Conservation (phyloP, 1,284 basidiomycete species). For the Ganoderma lucidum region DNA sequence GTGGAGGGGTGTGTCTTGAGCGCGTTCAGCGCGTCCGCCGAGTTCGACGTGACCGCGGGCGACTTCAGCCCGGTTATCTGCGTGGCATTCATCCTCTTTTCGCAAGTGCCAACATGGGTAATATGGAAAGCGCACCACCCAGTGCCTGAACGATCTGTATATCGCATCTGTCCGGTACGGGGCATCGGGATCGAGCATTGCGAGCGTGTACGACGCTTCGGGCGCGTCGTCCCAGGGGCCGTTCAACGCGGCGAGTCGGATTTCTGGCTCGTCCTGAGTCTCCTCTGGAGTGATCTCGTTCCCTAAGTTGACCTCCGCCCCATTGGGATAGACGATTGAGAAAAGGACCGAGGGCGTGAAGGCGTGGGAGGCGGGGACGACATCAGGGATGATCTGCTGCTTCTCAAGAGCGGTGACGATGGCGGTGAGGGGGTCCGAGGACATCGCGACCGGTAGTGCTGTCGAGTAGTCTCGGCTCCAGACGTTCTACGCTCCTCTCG, state of each 20-base stretch:
- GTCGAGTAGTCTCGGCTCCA: no score
- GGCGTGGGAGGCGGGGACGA: slow-evolving; percentile 49
- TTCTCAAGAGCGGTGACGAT: slow-evolving; percentile 50
- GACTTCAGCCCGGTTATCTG: slow-evolving; percentile 66
- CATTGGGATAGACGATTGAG: slow-evolving; percentile 58
- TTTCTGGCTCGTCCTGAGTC: slow-evolving; percentile 59
- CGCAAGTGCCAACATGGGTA: no score
- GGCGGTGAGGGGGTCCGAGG: slow-evolving; percentile 49
- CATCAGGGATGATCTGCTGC: slow-evolving; percentile 62
- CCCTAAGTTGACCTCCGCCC: slow-evolving; percentile 57
- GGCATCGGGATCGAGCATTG: slow-evolving; percentile 76
- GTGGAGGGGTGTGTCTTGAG: slow-evolving; percentile 56
- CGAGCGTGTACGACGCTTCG: slow-evolving; percentile 63
- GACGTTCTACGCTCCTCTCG: no score
- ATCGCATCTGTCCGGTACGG: slow-evolving; percentile 63
- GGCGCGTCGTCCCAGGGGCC: slow-evolving; percentile 42
- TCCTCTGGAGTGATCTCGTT: slow-evolving; percentile 56
- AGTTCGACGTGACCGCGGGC: slow-evolving; percentile 45
- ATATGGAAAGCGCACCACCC: slow-evolving; percentile 58
- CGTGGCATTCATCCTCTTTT: background rate
- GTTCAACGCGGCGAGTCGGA: slow-evolving; percentile 57
- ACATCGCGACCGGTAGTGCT: slow-evolving; percentile 3
- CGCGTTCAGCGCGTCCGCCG: slow-evolving; percentile 47
- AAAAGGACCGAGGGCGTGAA: slow-evolving; percentile 63
- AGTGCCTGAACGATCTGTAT: slow-evolving; percentile 69